Base-by-base conservation (phyloP, 2,329 filamentous ascomycete genomes). In the Fusarium equiseti region DNA sequence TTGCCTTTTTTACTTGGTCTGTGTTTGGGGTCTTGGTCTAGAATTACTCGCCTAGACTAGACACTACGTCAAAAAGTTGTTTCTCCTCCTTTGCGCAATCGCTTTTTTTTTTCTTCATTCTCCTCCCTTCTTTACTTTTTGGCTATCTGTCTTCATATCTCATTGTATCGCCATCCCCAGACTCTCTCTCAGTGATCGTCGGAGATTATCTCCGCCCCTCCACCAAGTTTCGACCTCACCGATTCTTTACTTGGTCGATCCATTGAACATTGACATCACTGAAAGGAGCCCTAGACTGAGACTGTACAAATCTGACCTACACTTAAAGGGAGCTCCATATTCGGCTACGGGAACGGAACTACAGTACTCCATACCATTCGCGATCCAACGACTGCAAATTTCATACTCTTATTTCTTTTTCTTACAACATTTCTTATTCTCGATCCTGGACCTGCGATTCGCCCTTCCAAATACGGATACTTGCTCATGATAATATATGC, bases 251-350 rank as follows among this genome's bases (percentile, higher is more conserved):
- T 68, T 32, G 60, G 68, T 56, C 45, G 60, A 71, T 63, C 68
- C 56, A 55, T 72, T 64, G 18, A 59, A 55, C 48, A 70, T 70
- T 70, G 68, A 72, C 64, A 71, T 72, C 68, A 72, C 65, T 55
- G 24, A 29, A 55, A 53, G 38, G 53, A 63, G 49, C 57, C 53
- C 51, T 62, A 38, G 35, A 38, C 35, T 38, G 35, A 38, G 35
- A 52, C 50, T 26, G 42, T 44, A 52, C 43, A 40, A 63, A 53
- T 50, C 56, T 43, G 53, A 52, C 20, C n/a, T 26, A 43, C 50
- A 53, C 35, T 66, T 52, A 48, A 66, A 72, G 61, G 68, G 60
- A 66, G 55, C 68, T 72, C 62, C 68, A 61, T 71, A 61, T 49
- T 64, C 54, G 48, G 63, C 46, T 57, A 48, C 59, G 49, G 52